Evolutionary conservation across 2,329 filamentous ascomycete genomes (phyloP), one percentile per base, ranked within the genome.

Genomic region (Neopestalotiopsis sp.): DNA sequence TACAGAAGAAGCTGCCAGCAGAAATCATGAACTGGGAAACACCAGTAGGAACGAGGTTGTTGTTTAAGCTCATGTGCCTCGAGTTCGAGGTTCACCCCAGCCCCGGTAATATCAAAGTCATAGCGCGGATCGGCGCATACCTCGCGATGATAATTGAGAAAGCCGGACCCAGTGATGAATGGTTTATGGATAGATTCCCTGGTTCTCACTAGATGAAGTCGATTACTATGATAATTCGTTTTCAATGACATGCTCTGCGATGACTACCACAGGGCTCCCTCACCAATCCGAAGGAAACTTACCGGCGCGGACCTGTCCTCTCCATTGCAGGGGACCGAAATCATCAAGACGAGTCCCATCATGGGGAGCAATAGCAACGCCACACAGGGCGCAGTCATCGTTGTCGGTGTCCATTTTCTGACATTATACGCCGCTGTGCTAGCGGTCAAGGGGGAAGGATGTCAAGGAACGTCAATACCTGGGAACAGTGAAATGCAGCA

Each of bases 1-100:
- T 68, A 68, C 20, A 67, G 42, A 4, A 74, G 61, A 10, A 75
- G 70, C 45, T 71, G 63, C 71, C 72, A 75, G 64, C 73, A 75
- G 42, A 69, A 67, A 45, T 72, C 70, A 49, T 74, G 73, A n/a
- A 74, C 42, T 12, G 68, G 68, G 49, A 70, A 74, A 57, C 68
- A 72, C 71, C 71, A 74, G 28, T 72, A 71, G 4, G 57, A 63
- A 14, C 20, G 28, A n/a, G 61, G 60, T 1, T 40, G n/a, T 14
- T 57, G 64, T 6, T 62, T 45, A 17, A 69, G 57, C 17, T 66
- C 49, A 32, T 69, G 42, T 4, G 24, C 68, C n/a, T 67, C 58
- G 17, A 68, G 69, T 14, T 67, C 58, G 17, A 68, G 69, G 30
- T 67, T 62, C 28, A 28, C 57, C 24, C 67, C 62, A 14, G 57